Evolutionary conservation across 2,329 filamentous ascomycete genomes (phyloP), one percentile per base, ranked within the genome.

Genomic region (Nemania abortiva): DNA sequence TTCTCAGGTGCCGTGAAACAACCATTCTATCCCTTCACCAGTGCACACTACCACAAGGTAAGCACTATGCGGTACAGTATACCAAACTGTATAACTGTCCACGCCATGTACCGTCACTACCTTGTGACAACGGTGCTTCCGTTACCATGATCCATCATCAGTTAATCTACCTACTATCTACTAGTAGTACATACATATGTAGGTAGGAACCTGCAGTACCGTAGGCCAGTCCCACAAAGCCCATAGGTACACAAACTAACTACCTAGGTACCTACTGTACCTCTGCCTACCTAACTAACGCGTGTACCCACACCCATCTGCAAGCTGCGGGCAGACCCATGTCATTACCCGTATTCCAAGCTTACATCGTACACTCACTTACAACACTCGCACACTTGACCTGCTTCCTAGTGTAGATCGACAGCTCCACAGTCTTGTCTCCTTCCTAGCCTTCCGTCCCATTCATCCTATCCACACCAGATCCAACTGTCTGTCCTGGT

Each of bases 321-420:
- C 69, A 64, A 57, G 69, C 69, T 63, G 66, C 63, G 49, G 68
- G 37, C 54, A 65, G 34, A 64, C 70, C 66, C 69, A 70, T 71
- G 70, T 71, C 69, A 67, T 53, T 67, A 65, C 57, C 67, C 70
- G 70, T 71, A 71, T 71, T 69, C 63, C 55, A 61, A 66, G 63
- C 66, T 66, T 66, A 63, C 68, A 57, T 24, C 2, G 10, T 53
- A 63, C n/a, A 64, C 24, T 27, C 24, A 49, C 34, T 37, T 37
- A 37, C 24, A 27, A 11, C 34, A 11, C 34, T 9, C 11, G 34
- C 31, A 56, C 57, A 34, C 52, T 55, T 5, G 24, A 66, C 64
- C 62, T 63, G 45, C 45, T 61, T 65, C 54, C 31, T 42, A 42
- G 54, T 29, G 47, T 58, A 63, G 67, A 72, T 72, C 68, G 59